Evolutionary conservation across 73 alveolate species (phyloP).

Genomic region (Urostyla sp.): DNA sequence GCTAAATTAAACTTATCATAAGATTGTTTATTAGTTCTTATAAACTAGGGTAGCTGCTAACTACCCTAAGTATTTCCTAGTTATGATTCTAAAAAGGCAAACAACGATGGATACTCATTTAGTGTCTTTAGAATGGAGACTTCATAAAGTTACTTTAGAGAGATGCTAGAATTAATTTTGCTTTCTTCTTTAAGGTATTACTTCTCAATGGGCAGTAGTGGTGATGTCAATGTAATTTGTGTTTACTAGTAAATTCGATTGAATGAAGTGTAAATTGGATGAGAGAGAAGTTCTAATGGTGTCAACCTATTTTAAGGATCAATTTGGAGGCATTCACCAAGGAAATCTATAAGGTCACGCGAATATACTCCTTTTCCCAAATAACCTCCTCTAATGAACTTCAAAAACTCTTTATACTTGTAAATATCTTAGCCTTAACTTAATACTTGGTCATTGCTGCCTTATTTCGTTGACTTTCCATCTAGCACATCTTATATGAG

Average conservation of each 20-base stretch:
- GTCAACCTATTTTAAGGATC: not conserved
- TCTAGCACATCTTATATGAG: not conserved
- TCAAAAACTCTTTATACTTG: not conserved
- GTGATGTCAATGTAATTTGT: not conserved
- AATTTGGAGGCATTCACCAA: constrained; percentile 12
- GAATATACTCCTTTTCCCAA: constrained; percentile 1
- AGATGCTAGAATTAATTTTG: not conserved
- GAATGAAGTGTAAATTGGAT: constrained; percentile 11
- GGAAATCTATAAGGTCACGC: not conserved
- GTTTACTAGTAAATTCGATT: not conserved
- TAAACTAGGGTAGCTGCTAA: not conserved
- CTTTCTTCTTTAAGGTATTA: not conserved
- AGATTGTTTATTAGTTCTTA: not conserved
- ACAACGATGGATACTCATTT: not conserved
- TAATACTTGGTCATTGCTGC: not conserved
- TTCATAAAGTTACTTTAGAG: constrained; percentile 1
- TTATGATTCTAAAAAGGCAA: not conserved
- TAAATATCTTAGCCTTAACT: not conserved
- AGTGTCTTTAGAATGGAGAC: constrained; percentile 9
- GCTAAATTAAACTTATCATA: not conserved
- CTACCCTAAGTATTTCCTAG: not conserved
- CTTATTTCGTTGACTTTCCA: not conserved
- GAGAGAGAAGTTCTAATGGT: constrained; percentile 41
- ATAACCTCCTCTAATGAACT: constrained; percentile 8
- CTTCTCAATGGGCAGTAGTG: constrained; percentile 16